Percentiles rank a stretch among this genome's conserved stretches.
These are phyloP conservation scores for Phialophora macrospora DNA, from an alignment of 2,329 filamentous ascomycete genomes.

Conservation along the genomic window DNA sequence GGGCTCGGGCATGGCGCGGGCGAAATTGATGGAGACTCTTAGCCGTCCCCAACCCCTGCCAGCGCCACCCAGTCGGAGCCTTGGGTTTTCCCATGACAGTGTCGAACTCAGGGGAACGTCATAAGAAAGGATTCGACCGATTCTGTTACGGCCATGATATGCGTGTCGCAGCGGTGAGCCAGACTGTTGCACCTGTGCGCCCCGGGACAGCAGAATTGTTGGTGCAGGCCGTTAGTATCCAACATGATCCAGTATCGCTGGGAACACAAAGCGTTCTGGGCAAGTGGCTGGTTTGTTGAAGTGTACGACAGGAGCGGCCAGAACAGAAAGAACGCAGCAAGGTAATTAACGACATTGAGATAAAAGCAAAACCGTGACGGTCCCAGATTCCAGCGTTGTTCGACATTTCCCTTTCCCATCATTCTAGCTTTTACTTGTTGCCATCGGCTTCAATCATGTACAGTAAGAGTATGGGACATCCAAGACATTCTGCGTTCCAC, in stretches of 20 bases:
- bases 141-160: background rate
- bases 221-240: background rate
- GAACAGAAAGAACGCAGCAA: background rate
- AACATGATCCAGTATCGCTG: background rate
- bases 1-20: background rate
- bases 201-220: background rate
- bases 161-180: background rate
- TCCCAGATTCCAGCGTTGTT: slow-evolving; percentile 9
- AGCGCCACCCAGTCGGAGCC: background rate
- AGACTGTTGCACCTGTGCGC: slow-evolving; percentile 17
- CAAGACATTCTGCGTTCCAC: slow-evolving; percentile 24
- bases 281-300: background rate
- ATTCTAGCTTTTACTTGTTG: slow-evolving; percentile 18
- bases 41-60: background rate
- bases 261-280: slow-evolving; percentile 1
- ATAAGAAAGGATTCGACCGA: background rate
- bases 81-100: background rate
- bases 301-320: slow-evolving; percentile 13
- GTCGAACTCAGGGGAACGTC: background rate
- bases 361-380: slow-evolving; percentile 1
- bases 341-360: background rate
- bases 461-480: slow-evolving; percentile 19
- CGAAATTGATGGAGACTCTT: background rate
- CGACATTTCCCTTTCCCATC: slow-evolving; percentile 17
- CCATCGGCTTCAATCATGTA: slow-evolving; percentile 20